Conservation (phyloP, 2,329 filamentous ascomycete genomes). For the Botrytis tulipae region DNA sequence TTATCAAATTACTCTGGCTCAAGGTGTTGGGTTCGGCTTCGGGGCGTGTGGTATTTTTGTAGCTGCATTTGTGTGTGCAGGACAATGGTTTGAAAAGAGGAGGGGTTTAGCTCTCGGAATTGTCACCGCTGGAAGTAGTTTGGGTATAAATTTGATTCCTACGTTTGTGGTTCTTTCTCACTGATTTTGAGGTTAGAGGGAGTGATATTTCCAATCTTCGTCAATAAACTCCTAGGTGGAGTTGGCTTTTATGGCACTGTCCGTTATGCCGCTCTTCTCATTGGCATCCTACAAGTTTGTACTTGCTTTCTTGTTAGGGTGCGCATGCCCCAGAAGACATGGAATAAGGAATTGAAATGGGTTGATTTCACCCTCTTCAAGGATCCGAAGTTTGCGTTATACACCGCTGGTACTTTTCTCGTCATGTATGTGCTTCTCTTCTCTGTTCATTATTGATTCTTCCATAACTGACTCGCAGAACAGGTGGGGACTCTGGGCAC, state of each 20-base stretch:
- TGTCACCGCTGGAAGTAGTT: slow-evolving; percentile 46
- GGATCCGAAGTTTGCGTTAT: slow-evolving; percentile 21
- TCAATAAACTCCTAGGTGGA: slow-evolving; percentile 39
- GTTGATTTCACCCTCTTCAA: slow-evolving; percentile 40
- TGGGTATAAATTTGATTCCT: slow-evolving; percentile 45
- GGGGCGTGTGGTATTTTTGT: slow-evolving; percentile 47
- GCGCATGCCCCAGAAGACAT: slow-evolving; percentile 6
- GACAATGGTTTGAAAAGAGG: slow-evolving; percentile 48
- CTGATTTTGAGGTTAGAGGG: slow-evolving; percentile 36
- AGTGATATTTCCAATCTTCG: slow-evolving; percentile 12
- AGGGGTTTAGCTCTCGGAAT: slow-evolving; percentile 49
- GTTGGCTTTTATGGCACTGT: slow-evolving; percentile 6
- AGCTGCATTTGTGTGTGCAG: slow-evolving; percentile 41
- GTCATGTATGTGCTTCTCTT: slow-evolving; percentile 1
- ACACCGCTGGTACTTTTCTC: slow-evolving; percentile 12
- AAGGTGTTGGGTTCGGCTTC: slow-evolving; percentile 46
- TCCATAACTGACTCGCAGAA: slow-evolving; percentile 14
- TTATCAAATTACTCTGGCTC: slow-evolving; percentile 51
- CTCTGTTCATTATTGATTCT: neutral
- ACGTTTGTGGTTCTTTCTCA: slow-evolving; percentile 37
- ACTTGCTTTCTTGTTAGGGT: slow-evolving; percentile 6
- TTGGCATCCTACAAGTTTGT: neutral
- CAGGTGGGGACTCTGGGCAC: slow-evolving; percentile 40
- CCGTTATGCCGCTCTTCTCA: slow-evolving; percentile 6
- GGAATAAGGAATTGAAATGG: neutral